Base-by-base conservation (phyloP, 176 grass and related monocot genomes). In the Cenchrus fungigraminus region DNA sequence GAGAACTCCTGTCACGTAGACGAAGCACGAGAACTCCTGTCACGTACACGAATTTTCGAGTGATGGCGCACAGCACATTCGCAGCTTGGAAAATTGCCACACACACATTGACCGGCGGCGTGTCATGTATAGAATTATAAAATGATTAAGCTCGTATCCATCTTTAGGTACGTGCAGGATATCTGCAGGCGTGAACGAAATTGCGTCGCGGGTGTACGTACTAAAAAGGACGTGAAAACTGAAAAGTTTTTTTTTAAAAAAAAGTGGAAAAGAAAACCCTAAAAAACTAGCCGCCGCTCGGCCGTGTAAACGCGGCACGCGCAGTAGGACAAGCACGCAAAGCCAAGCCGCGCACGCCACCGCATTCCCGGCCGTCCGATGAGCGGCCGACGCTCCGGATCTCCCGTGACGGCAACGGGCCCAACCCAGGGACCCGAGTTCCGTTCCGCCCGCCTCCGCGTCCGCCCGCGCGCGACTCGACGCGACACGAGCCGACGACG, bases 401-500 rank as follows among this genome's bases (percentile, higher is more conserved):
- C 49, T 10, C 45, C 66, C 65, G 37, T 5, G 65, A 17, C 8
- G 25, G 6, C 29, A n/a, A 20, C 17, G 67, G 67, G 10, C 65
- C 65, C 65, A 67, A 2, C 10, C 68, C 68, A 68, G 50, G 22
- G 12, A 14, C 51, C 51, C 51, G 51, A 12, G 65, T 68, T 43
- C 65, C 65, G 65, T 68, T 43, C 65, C 65, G 65, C 15, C 15
- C 17, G 6, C 16, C 0, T 2, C 56, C 19, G 45, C 68, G 42
- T 40, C 37, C 37, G 37, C 3, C 37, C 37, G 37, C 37, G 37
- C 37, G 37, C 37, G 58, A 22, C 8, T 45, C 68, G n/a, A 28
- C 45, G 46, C 22, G 22, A 9, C 46, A 73, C 71, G 71, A 73
- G 47, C 13, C 47, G 47, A 73, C 71, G 70, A 73, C 71, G 70